These are phyloP conservation scores for Fusarium veterinarium DNA, from an alignment of 2,329 filamentous ascomycete genomes.

Conservation along the genomic window DNA sequence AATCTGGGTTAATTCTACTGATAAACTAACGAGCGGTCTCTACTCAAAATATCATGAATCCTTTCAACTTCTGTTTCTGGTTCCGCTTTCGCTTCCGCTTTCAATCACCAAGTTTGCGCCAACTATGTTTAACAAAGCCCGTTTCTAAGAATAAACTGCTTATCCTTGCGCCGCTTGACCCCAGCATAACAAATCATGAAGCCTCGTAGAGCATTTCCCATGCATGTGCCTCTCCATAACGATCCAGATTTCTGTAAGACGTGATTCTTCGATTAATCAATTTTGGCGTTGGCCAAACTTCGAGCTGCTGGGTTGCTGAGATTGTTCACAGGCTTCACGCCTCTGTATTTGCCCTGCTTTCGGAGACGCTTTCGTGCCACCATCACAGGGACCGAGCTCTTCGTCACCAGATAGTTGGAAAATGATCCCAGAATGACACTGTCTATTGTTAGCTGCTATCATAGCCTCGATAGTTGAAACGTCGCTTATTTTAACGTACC, in stretches of 20 bases:
- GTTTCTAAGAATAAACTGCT: slow-evolving; percentile 1
- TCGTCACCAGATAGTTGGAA: slow-evolving; percentile 96
- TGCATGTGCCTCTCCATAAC: slow-evolving; percentile 1
- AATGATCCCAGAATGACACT: slow-evolving; percentile 96
- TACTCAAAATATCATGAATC: neutral
- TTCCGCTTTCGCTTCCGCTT: slow-evolving; percentile 1
- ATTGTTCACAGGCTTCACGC: slow-evolving; percentile 83
- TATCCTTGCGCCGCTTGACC: slow-evolving; percentile 13
- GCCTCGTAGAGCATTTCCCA: slow-evolving; percentile 17
- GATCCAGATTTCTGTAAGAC: neutral
- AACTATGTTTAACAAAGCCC: neutral
- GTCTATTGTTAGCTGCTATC: slow-evolving; percentile 47
- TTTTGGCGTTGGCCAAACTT: slow-evolving; percentile 77
- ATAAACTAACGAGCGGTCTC: slow-evolving; percentile 18
- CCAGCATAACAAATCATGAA: slow-evolving; percentile 24
- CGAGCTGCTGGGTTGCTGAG: slow-evolving; percentile 75
- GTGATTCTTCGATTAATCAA: slow-evolving; percentile 65
- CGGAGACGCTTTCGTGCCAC: slow-evolving; percentile 90
- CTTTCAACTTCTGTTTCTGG: neutral
- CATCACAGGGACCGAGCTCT: slow-evolving; percentile 97
- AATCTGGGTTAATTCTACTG: neutral
- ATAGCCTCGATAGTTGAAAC: neutral
- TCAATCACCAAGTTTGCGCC: neutral
- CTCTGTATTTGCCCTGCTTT: slow-evolving; percentile 86
- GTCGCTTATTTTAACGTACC: slow-evolving; percentile 66